These are phyloP conservation scores for Moringa oleifera DNA, from an alignment of 345 rosid species.

Conservation along the genomic window DNA sequence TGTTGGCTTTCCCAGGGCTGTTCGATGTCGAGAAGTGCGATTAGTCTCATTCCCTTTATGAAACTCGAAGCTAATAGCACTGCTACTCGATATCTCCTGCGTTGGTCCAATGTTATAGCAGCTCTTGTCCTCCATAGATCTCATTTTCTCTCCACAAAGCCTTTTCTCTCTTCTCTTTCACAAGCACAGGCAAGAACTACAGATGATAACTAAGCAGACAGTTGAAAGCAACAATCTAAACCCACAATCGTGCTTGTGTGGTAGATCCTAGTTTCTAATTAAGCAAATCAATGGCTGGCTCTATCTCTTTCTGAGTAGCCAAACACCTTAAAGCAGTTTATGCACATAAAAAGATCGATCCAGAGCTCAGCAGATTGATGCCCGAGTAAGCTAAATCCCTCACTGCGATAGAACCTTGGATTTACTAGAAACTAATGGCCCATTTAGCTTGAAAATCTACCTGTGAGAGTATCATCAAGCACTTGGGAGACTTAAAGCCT, in stretches of 20 bases:
- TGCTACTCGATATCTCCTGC: conserved; percentile 35
- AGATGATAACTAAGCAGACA: too few species aligned
- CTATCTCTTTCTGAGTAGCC: background rate
- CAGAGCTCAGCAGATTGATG: too few species aligned
- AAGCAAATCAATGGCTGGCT: background rate
- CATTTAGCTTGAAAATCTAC: too few species aligned
- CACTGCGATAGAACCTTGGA: background rate
- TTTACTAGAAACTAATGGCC: background rate
- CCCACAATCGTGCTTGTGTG: too few species aligned
- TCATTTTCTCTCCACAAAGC: conserved; percentile 37
- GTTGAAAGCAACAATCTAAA: too few species aligned
- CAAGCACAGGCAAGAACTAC: too few species aligned
- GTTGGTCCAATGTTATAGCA: conserved; percentile 37
- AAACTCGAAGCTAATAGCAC: conserved; percentile 49
- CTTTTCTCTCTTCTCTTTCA: background rate
- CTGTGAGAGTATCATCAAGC: background rate
- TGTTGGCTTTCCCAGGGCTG: conserved; percentile 76
- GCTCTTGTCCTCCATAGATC: conserved; percentile 63
- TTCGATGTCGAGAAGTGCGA: conserved; percentile 56
- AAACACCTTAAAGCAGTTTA: too few species aligned
- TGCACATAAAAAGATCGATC: too few species aligned
- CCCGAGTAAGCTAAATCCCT: background rate
- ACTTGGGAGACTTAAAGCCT: background rate
- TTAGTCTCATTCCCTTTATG: conserved; percentile 55
- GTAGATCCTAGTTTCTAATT: too few species aligned